Evolutionary conservation across 257 asterid genomes (phyloP).

Genomic region (Ehretia macrophylla): DNA sequence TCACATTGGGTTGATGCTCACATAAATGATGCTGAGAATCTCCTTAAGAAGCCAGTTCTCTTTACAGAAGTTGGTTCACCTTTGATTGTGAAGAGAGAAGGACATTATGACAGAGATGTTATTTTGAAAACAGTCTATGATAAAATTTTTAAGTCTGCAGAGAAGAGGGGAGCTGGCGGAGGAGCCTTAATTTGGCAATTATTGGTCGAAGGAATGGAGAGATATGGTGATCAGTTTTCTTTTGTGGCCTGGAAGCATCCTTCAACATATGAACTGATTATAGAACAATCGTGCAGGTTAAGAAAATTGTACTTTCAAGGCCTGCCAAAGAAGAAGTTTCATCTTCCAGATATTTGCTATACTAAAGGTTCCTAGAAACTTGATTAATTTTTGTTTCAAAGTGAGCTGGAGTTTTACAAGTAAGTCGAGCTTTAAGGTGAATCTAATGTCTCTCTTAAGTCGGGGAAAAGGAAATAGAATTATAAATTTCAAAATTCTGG

Average conservation of each 20-base stretch:
- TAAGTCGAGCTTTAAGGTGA: no score
- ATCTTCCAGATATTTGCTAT: slow-evolving; percentile 14
- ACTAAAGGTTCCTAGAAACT: slow-evolving; percentile 9
- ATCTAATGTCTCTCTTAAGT: no score
- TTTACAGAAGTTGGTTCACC: slow-evolving; percentile 37
- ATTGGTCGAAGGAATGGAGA: slow-evolving; percentile 30
- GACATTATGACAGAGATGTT: slow-evolving; percentile 18
- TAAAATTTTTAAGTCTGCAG: slow-evolving; percentile 30
- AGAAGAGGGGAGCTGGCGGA: slow-evolving; percentile 31
- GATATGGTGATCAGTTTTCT: slow-evolving; percentile 26
- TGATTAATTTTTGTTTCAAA: neutral
- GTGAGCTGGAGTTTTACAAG: neutral
- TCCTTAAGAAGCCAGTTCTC: slow-evolving; percentile 33
- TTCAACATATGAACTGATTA: slow-evolving; percentile 28
- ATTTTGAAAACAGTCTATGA: slow-evolving; percentile 24
- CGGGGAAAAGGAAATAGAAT: no score
- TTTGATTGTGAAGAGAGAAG: slow-evolving; percentile 9
- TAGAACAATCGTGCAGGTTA: slow-evolving; percentile 32
- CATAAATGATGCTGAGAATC: slow-evolving; percentile 24
- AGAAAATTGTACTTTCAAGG: slow-evolving; percentile 11
- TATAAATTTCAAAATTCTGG: no score
- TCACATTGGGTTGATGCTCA: slow-evolving; percentile 34
- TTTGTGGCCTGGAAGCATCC: slow-evolving; percentile 33
- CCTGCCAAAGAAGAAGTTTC: slow-evolving; percentile 3
- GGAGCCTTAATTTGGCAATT: slow-evolving; percentile 36